Evolutionary conservation across 441 rosid species (phyloP), one percentile per base, ranked within the genome.

Genomic region (Codiaeum variegatum): DNA sequence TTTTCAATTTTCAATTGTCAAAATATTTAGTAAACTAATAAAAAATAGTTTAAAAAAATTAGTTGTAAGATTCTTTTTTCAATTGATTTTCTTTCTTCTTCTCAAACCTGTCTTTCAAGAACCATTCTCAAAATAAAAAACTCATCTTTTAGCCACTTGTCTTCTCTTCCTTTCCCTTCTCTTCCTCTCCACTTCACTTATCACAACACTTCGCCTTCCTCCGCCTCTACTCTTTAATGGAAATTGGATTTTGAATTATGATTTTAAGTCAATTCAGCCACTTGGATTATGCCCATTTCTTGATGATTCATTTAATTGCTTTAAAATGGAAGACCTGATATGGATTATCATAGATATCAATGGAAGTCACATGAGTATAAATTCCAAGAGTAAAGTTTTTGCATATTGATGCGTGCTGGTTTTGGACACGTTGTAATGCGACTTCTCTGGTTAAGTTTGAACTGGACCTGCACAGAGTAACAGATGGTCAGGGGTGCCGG

Each of bases 341-440:
- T 77, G 38, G 86, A 73, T 3, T 87, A 82, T 60, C 82, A 79
- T 74, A 80, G 81, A 67, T 81, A 82, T n/a, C 79, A 84, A 59
- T 87, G 93, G 93, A 82, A 88, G 66, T 92, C 93, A 61, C 73
- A 80, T 67, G 87, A 80, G 36, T 90, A 96, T 72, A 71, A 72
- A 63, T 92, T 76, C 96, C 96, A 46, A 86, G 97, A n/a, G n/a
- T n/a, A n/a, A n/a, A n/a, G n/a, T n/a, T n/a, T n/a, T n/a, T n/a
- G n/a, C n/a, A n/a, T n/a, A n/a, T n/a, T n/a, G n/a, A n/a, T n/a
- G n/a, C n/a, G n/a, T n/a, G n/a, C n/a, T n/a, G n/a, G n/a, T n/a
- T n/a, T n/a, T n/a, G n/a, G n/a, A n/a, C n/a, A n/a, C n/a, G n/a
- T n/a, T n/a, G n/a, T n/a, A n/a, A n/a, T n/a, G n/a, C n/a, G n/a